These are phyloP conservation scores for Penicillium psychrosexuale DNA, from an alignment of 2,329 filamentous ascomycete species.

Conservation along the genomic window DNA sequence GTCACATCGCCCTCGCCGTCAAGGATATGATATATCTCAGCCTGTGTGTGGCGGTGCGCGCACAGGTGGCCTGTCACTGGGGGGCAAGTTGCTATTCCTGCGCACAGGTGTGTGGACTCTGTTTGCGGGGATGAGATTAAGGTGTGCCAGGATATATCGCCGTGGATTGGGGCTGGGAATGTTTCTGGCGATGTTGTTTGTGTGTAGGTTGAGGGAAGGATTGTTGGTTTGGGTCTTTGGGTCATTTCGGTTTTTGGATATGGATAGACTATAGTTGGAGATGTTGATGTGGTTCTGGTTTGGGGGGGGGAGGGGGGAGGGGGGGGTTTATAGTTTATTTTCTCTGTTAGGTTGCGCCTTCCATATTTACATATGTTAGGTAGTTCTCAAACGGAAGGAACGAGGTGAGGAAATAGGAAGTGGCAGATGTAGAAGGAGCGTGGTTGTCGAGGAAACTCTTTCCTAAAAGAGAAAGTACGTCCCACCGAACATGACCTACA, in stretches of 20 bases:
- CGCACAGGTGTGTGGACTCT: constrained; percentile 35
- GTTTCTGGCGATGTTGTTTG: constrained; percentile 11
- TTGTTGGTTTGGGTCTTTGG: neutral
- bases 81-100: constrained; percentile 39
- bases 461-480: neutral
- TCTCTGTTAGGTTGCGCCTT: neutral
- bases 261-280: neutral
- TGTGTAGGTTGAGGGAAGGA: constrained; percentile 11
- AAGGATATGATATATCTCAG: constrained; percentile 46
- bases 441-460: neutral
- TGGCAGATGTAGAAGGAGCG: neutral
- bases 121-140: constrained; percentile 38
- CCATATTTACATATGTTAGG: neutral
- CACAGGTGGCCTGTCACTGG: constrained; percentile 35
- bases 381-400: neutral
- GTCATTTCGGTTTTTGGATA: neutral
- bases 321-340: neutral
- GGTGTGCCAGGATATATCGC: constrained; percentile 40
- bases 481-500: neutral
- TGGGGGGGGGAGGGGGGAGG: neutral
- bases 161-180: constrained; percentile 11
- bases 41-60: constrained; percentile 41
- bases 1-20: constrained; percentile 37
- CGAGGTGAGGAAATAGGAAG: neutral
- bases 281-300: no score